These are phyloP conservation scores for Malus fusca DNA, from an alignment of 306 rosid genomes.

Conservation along the genomic window DNA sequence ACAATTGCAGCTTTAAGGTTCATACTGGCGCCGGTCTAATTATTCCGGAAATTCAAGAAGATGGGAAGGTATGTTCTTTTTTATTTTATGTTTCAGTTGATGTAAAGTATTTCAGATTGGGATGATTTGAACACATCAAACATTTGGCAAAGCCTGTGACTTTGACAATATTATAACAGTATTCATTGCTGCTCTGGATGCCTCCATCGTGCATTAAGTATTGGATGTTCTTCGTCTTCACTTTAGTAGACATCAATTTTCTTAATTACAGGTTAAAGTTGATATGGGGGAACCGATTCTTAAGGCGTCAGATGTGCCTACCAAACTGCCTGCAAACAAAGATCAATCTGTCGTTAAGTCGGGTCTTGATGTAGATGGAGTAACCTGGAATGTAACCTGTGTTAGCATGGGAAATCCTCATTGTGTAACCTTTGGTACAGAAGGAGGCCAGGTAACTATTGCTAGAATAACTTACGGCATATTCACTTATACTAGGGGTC, in stretches of 20 bases:
- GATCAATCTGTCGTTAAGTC: conserved; percentile 60
- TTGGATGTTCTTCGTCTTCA: background rate
- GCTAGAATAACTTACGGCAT: background rate
- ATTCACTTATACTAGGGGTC: background rate
- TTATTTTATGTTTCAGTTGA: conserved; percentile 2
- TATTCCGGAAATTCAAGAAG: conserved; percentile 77
- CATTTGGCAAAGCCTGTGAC: background rate
- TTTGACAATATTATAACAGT: background rate
- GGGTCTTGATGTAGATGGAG: conserved; percentile 64
- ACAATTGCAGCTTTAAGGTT: conserved; percentile 54
- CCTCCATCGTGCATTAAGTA: background rate
- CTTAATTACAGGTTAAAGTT: conserved; percentile 66
- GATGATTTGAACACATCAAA: background rate
- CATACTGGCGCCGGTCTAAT: conserved; percentile 93
- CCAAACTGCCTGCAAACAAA: conserved; percentile 50
- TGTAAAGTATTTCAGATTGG: conserved; percentile 1
- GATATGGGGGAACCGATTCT: conserved; percentile 97
- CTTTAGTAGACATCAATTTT: conserved; percentile 14
- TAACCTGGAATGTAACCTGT: conserved; percentile 82
- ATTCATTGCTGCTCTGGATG: background rate
- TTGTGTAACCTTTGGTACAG: conserved; percentile 61
- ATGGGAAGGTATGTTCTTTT: conserved; percentile 47
- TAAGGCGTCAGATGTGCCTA: conserved; percentile 76
- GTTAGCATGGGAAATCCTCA: conserved; percentile 99
- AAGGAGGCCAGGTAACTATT: conserved; percentile 49